Evolutionary conservation across 139 green algal genomes (phyloP), one percentile per base, ranked within the genome.

Genomic region (Chlorokybus atmophyticus): DNA sequence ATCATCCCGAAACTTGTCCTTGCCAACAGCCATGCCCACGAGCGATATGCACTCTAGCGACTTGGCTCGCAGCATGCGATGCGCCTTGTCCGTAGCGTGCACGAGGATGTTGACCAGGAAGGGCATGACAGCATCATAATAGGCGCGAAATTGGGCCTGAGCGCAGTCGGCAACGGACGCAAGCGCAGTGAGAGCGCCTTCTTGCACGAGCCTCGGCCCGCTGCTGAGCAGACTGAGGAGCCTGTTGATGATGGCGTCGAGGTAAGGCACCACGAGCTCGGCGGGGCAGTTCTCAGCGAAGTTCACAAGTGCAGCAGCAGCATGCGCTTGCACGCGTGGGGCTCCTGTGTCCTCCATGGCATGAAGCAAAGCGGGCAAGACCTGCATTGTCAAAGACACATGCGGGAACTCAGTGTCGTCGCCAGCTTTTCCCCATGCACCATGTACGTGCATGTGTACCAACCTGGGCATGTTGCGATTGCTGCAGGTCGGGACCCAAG

Each of bases 1-100:
- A 62, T 99, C 86, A 0, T 52, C 38, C 2, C 81, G 62, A 73
- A 97, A 97, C 14, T 74, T 71, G 21, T 97, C 89, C 41, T 79
- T 78, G 32, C 92, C 92, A 39, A 99, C 91, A 2, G 91, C 87
- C 87, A 98, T 95, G 70, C 86, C 91, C 52, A 99, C 87, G 31
- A 99, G 78, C 21, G 65, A 85, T 55, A 97, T 83, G 73, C 91
- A 97, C 77, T 99, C 92, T 55, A 99, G 77, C 7, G 84, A 78
- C 79, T 96, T 95, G 62, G 84, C 86, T 5, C 89, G 76, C 67
- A 97, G 75, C 70, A 93, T 76, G 40, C 75, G 63, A 42, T 91
- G 77, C 29, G 82, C 57, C 74, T 85, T 84, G 56, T 79, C 77
- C 5, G 52, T 76, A 19, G 85, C 81, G 23, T 71, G 61, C 26